phyloP scores from a whole-genome alignment of 2,329 filamentous ascomycete genomes.

The Verticillium tricorpus region DNA sequence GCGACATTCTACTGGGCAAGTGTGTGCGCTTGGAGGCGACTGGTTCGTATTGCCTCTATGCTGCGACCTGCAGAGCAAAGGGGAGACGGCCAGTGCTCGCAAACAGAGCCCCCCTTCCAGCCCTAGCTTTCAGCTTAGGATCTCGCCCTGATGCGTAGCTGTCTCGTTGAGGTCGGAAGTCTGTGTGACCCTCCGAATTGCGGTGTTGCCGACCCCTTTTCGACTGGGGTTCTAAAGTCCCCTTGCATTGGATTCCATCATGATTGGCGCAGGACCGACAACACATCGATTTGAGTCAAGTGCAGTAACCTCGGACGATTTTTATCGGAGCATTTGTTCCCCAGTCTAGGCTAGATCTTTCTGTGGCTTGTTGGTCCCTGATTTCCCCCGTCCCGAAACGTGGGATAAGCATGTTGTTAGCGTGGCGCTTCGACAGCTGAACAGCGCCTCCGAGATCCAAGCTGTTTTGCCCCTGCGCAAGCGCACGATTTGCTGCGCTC shows the following conservation, averaged over 20 bases:
- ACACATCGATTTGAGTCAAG: not conserved
- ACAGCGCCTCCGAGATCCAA: not conserved
- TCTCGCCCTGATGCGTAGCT: too few species aligned
- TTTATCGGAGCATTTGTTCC: not conserved
- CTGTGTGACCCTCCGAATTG: too few species aligned
- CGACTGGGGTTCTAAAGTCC: not conserved
- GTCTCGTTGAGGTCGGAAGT: too few species aligned
- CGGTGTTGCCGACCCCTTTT: not conserved
- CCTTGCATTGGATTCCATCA: not conserved
- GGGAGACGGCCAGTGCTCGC: too few species aligned
- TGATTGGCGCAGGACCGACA: not conserved
- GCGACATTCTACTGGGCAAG: too few species aligned
- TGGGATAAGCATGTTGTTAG: not conserved
- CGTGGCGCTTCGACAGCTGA: not conserved
- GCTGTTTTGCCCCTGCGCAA: not conserved
- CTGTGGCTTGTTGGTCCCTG: not conserved
- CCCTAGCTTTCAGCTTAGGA: too few species aligned
- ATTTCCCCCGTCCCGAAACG: not conserved
- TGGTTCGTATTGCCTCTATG: too few species aligned
- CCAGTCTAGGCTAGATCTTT: not conserved
- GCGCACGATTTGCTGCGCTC: not conserved
- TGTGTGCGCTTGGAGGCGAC: too few species aligned
- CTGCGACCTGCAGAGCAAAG: too few species aligned
- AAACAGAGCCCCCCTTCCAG: too few species aligned
- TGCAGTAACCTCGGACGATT: not conserved